Percentiles rank a stretch among this genome's conserved stretches.
phyloP scores from a whole-genome alignment of 768 basidiomycete genomes.

The Termitomyces sp. region DNA sequence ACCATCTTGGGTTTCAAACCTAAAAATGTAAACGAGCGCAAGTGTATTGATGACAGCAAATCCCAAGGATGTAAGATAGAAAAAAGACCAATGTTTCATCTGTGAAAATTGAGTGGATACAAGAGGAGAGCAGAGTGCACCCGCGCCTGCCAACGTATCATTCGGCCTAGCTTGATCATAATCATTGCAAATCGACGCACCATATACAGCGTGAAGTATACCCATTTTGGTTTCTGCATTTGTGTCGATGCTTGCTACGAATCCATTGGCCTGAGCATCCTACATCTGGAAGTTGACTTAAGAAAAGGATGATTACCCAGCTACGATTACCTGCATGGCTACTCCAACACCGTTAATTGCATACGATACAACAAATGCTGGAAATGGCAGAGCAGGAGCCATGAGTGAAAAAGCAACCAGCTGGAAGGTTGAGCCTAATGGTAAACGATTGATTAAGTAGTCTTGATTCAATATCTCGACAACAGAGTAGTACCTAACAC shows the following conservation, averaged over 20 bases:
- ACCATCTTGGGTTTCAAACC: constrained; percentile 68
- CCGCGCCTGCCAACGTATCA: constrained; percentile 37
- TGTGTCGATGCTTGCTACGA: constrained; percentile 51
- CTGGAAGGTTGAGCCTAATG: constrained; percentile 36
- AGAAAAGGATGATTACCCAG: not conserved
- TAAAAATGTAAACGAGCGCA: constrained; percentile 53
- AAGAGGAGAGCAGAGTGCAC: constrained; percentile 66
- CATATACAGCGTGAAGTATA: constrained; percentile 60
- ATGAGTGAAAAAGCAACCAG: constrained; percentile 39
- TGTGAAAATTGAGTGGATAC: constrained; percentile 78
- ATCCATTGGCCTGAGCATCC: constrained; percentile 73
- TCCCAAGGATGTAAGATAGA: constrained; percentile 66
- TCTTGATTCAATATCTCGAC: not conserved
- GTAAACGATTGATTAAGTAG: not conserved
- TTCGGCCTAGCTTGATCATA: not conserved
- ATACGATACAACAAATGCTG: constrained; percentile 36
- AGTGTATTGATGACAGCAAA: constrained; percentile 53
- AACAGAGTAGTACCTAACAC: constrained; percentile 14
- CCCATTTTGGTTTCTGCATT: constrained; percentile 63
- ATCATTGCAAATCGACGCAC: constrained; percentile 19
- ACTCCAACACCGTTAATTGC: constrained; percentile 24
- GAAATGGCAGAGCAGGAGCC: constrained; percentile 47
- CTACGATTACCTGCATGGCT: constrained; percentile 24
- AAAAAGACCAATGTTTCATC: constrained; percentile 63
- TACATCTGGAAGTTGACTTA: constrained; percentile 13